phyloP scores from a whole-genome alignment of 176 grass and related monocot species.

The Otatea glauca region DNA sequence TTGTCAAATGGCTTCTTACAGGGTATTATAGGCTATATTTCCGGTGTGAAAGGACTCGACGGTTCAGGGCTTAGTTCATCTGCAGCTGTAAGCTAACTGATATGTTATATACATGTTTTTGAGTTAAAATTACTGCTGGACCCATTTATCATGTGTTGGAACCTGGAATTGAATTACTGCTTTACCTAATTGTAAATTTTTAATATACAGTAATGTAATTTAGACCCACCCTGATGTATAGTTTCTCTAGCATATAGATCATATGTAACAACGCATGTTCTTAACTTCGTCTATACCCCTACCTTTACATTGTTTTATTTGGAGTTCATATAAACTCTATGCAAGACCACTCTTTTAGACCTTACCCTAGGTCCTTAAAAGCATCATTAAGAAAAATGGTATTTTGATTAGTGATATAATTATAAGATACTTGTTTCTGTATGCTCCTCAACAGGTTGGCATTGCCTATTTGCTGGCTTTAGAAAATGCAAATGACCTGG shows the following conservation, averaged over 20 bases:
- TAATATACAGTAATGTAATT: neutral
- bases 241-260: conserved; percentile 11
- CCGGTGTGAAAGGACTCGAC: conserved; percentile 82
- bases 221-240: conserved; percentile 7
- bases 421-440: conserved; percentile 17
- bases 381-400: neutral
- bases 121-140: neutral
- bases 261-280: neutral
- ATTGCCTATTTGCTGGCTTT: conserved; percentile 94
- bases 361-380: conserved; percentile 1
- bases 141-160: neutral
- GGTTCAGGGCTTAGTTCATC: conserved; percentile 98
- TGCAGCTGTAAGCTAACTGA: conserved; percentile 73
- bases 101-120: conserved; percentile 10
- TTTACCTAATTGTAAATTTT: neutral
- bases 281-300: neutral
- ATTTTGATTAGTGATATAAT: neutral
- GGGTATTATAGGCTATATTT: conserved; percentile 90
- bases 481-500: conserved; percentile 74
- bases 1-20: conserved; percentile 39
- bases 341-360: conserved; percentile 15
- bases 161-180: neutral
- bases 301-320: conserved; percentile 20
- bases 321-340: conserved; percentile 12
- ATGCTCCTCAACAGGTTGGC: conserved; percentile 70